Conservation (phyloP, 2,329 filamentous ascomycete species). For the Hypoxylon sp. region DNA sequence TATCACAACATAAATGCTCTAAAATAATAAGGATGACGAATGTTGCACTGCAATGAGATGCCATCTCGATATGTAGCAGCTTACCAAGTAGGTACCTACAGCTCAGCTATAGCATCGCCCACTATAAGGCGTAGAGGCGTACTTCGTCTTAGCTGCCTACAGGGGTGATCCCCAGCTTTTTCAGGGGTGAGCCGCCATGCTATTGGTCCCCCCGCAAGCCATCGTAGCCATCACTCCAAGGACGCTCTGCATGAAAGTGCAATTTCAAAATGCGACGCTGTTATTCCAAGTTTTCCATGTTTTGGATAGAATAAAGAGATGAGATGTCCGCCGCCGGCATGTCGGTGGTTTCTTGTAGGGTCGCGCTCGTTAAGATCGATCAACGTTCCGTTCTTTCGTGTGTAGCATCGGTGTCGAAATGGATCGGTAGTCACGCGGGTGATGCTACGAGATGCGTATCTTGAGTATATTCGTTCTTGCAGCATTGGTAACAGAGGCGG, state of each 20-base stretch:
- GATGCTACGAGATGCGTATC: conserved; percentile 34
- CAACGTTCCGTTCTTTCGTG: neutral
- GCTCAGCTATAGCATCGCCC: conserved; percentile 7
- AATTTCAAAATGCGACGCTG: conserved; percentile 38
- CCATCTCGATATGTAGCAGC: conserved; percentile 11
- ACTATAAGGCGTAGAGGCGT: conserved; percentile 8
- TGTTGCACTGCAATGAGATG: neutral
- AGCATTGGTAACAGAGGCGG: conserved; percentile 12
- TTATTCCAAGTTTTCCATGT: conserved; percentile 37
- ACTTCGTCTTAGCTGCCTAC: neutral
- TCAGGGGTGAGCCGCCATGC: conserved; percentile 21
- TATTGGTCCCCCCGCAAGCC: conserved; percentile 24
- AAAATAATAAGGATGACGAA: conserved; percentile 2
- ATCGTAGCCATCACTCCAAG: conserved; percentile 11
- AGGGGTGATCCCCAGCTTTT: conserved; percentile 25
- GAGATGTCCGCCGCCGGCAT: neutral
- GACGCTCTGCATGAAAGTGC: conserved; percentile 35
- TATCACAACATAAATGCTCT: neutral
- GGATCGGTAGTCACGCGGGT: conserved; percentile 13
- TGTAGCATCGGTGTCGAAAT: conserved; percentile 7
- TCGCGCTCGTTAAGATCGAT: conserved; percentile 14
- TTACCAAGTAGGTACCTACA: neutral
- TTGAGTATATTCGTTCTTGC: conserved; percentile 13
- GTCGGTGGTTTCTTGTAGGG: conserved; percentile 2
- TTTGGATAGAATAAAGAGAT: conserved; percentile 16